Evolutionary conservation across 2,329 filamentous ascomycete species (phyloP).

Genomic region (Hypomyces rosellus): DNA sequence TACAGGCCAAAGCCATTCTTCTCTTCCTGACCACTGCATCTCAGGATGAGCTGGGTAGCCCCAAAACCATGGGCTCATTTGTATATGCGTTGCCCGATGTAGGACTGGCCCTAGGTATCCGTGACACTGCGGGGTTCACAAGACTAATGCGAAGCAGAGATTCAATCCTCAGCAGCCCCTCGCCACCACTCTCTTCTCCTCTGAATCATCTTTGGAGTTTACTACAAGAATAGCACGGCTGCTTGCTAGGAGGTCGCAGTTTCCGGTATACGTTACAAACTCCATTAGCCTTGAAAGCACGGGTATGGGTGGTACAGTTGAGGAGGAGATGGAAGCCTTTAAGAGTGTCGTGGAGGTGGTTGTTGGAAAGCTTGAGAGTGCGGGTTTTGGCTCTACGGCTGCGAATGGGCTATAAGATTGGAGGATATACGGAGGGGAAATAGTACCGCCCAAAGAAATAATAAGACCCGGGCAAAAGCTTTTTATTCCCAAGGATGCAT

Average conservation of each 20-base stretch:
- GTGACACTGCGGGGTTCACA: neutral
- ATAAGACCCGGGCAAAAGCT: too few relatives aligned
- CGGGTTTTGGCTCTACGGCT: neutral
- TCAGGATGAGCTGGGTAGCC: slow-evolving; percentile 43
- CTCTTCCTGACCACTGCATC: slow-evolving; percentile 56
- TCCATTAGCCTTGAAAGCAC: slow-evolving; percentile 71
- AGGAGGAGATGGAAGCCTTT: slow-evolving; percentile 92
- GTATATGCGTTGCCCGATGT: slow-evolving; percentile 93
- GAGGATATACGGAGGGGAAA: too few relatives aligned
- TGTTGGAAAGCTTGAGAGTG: slow-evolving; percentile 14
- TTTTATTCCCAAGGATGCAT: too few relatives aligned
- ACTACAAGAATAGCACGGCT: slow-evolving; percentile 79
- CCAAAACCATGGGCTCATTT: slow-evolving; percentile 71
- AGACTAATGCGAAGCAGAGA: slow-evolving; percentile 30
- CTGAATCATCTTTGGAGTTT: slow-evolving; percentile 76
- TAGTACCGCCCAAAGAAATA: too few relatives aligned
- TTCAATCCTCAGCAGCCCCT: slow-evolving; percentile 56
- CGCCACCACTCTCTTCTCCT: slow-evolving; percentile 71
- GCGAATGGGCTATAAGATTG: neutral
- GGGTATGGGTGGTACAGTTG: slow-evolving; percentile 71
- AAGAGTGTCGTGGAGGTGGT: slow-evolving; percentile 67
- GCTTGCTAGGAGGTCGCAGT: slow-evolving; percentile 62
- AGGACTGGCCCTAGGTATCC: slow-evolving; percentile 19
- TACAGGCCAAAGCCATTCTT: slow-evolving; percentile 50
- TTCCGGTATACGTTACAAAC: slow-evolving; percentile 85